These are phyloP conservation scores for Tanacetum coccineum DNA, from an alignment of 129 eudicot genomes.

Conservation along the genomic window DNA sequence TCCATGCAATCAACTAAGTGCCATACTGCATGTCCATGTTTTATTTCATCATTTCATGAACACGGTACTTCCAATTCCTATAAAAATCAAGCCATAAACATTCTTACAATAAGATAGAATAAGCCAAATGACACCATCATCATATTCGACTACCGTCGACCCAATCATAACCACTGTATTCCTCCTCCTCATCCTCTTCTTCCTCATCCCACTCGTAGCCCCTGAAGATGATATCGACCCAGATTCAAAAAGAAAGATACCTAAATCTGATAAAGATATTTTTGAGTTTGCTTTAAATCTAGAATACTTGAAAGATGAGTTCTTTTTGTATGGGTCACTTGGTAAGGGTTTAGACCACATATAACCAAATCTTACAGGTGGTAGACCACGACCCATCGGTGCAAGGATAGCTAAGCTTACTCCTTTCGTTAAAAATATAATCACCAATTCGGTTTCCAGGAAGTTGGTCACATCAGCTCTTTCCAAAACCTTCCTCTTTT, in stretches of 20 bases:
- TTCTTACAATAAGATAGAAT: neutral
- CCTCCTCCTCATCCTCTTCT: constrained; percentile 16
- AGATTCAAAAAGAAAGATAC: constrained; percentile 4
- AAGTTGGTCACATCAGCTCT: constrained; percentile 71
- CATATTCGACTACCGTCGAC: neutral
- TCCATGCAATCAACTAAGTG: neutral
- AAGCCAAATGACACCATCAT: constrained; percentile 1
- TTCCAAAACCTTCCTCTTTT: neutral
- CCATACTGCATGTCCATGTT: constrained; percentile 19
- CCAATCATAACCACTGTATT: neutral
- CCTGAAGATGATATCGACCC: no score
- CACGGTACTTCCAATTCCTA: constrained; percentile 2
- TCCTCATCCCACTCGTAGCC: no score
- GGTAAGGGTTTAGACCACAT: constrained; percentile 54
- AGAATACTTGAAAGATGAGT: constrained; percentile 77
- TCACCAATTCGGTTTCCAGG: constrained; percentile 64
- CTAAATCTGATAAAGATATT: constrained; percentile 38
- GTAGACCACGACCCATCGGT: constrained; percentile 68
- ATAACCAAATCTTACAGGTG: constrained; percentile 49
- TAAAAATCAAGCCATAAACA: neutral
- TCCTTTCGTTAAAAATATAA: no score
- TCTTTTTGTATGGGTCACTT: constrained; percentile 54
- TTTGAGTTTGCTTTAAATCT: constrained; percentile 66
- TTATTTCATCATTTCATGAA: constrained; percentile 14
- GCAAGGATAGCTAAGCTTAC: no score